Conservation (phyloP, 306 rosid species). For the Lagenaria siceraria region DNA sequence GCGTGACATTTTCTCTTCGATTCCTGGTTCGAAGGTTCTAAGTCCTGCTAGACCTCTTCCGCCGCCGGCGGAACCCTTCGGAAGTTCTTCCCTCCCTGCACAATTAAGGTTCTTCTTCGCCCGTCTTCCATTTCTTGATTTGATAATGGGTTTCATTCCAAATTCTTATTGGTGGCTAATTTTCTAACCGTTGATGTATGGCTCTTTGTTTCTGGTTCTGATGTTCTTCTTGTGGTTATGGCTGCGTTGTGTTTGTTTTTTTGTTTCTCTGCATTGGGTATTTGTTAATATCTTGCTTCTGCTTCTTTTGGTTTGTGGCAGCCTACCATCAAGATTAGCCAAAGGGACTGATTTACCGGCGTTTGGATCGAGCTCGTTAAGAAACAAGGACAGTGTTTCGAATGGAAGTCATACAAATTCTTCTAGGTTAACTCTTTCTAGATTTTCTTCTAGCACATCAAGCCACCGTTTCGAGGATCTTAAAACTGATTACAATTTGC, state of each 20-base stretch:
- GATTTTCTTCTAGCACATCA: slow-evolving; percentile 45
- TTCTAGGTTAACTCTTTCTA: slow-evolving; percentile 27
- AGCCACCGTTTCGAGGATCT: slow-evolving; percentile 24
- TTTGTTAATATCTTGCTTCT: neutral
- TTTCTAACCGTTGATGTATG: neutral
- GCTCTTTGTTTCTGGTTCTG: neutral
- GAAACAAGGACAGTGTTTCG: slow-evolving; percentile 21
- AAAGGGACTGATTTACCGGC: slow-evolving; percentile 40
- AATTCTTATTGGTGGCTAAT: no score
- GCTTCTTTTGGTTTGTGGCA: slow-evolving; percentile 15
- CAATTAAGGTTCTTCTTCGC: slow-evolving; percentile 47
- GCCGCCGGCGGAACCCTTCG: slow-evolving; percentile 22
- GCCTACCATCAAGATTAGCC: slow-evolving; percentile 52
- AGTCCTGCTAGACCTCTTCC: slow-evolving; percentile 43
- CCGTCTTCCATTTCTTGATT: neutral
- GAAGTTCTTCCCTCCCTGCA: slow-evolving; percentile 25
- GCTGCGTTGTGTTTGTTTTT: neutral
- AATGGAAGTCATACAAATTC: slow-evolving; percentile 30
- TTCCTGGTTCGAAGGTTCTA: slow-evolving; percentile 16
- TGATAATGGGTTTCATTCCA: neutral
- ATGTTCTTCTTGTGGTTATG: neutral
- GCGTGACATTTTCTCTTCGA: slow-evolving; percentile 15
- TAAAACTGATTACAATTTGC: slow-evolving; percentile 17
- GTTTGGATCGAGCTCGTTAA: slow-evolving; percentile 33
- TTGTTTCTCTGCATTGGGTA: neutral